These are phyloP conservation scores for Collariella sp. DNA, from an alignment of 495 filamentous ascomycete species.

Conservation along the genomic window DNA sequence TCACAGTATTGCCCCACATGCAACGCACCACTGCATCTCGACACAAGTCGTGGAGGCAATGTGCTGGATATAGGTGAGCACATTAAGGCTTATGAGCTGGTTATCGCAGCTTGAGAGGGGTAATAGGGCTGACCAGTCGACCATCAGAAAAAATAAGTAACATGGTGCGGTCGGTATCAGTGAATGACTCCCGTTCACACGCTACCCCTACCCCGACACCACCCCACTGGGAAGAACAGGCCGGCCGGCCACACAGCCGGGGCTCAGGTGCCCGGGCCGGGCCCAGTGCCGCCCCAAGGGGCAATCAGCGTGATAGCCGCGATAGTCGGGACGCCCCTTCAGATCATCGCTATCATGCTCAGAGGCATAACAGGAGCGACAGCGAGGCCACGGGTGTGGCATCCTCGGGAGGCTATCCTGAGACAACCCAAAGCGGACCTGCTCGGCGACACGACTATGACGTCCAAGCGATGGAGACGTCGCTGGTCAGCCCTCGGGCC, in stretches of 20 bases:
- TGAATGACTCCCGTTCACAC: slow-evolving; percentile 51
- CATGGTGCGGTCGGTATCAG: slow-evolving; percentile 79
- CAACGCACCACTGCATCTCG: slow-evolving; percentile 83
- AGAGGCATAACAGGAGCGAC: slow-evolving; percentile 64
- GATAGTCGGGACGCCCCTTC: slow-evolving; percentile 52
- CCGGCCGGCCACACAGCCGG: slow-evolving; percentile 40
- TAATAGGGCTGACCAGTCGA: slow-evolving; percentile 12
- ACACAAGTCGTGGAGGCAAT: slow-evolving; percentile 92
- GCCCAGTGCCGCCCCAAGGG: slow-evolving; percentile 20
- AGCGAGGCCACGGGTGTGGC: slow-evolving; percentile 62
- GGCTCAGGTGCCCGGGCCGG: slow-evolving; percentile 37
- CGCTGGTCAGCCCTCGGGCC: slow-evolving; percentile 63
- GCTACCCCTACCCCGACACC: slow-evolving; percentile 39
- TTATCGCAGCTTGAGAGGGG: background rate
- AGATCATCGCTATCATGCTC: slow-evolving; percentile 53
- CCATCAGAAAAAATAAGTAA: slow-evolving; percentile 83
- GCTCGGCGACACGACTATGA: slow-evolving; percentile 86
- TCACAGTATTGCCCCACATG: slow-evolving; percentile 93
- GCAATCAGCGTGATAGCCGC: slow-evolving; percentile 35
- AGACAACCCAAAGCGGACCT: slow-evolving; percentile 49
- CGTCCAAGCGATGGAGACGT: slow-evolving; percentile 91
- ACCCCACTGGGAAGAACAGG: slow-evolving; percentile 43
- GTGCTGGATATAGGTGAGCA: slow-evolving; percentile 78
- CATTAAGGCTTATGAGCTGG: background rate
- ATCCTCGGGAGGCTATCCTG: slow-evolving; percentile 68